phyloP scores from a whole-genome alignment of 1,284 basidiomycete genomes.

The Taiwanofungus camphoratus region DNA sequence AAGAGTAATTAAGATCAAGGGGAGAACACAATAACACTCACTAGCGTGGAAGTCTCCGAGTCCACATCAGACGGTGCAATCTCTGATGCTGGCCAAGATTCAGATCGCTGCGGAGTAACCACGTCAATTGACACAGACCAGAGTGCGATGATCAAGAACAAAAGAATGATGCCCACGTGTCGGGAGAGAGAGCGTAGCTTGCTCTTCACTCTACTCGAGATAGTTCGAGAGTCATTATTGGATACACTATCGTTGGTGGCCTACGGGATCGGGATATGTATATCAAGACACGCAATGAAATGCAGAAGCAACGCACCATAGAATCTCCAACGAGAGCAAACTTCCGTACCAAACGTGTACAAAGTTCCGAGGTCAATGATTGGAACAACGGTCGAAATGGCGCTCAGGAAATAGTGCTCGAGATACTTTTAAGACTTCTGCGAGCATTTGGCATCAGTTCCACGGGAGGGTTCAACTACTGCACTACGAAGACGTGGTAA shows the following conservation, averaged over 20 bases:
- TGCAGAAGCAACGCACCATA: too few species aligned
- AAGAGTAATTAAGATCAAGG: not conserved
- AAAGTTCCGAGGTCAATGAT: too few species aligned
- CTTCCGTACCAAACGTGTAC: too few species aligned
- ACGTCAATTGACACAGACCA: not conserved
- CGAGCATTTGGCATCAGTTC: not conserved
- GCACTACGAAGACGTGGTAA: not conserved
- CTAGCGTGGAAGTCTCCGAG: constrained; percentile 7
- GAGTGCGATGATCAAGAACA: too few species aligned
- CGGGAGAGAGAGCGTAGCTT: constrained; percentile 6
- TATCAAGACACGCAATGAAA: too few species aligned
- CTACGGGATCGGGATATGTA: too few species aligned
- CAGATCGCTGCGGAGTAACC: not conserved
- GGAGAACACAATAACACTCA: too few species aligned
- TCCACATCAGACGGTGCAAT: not conserved
- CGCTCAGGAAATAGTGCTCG: too few species aligned
- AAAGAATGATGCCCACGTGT: not conserved
- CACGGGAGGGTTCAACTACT: not conserved
- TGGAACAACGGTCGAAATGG: too few species aligned
- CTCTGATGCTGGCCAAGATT: not conserved
- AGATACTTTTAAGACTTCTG: constrained; percentile 3
- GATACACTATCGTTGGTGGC: not conserved
- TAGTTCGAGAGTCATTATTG: not conserved
- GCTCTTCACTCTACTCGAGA: constrained; percentile 8
- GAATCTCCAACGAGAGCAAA: too few species aligned